phyloP scores from a whole-genome alignment of 352 stramenopile genomes.

The Phytophthora meadii region DNA sequence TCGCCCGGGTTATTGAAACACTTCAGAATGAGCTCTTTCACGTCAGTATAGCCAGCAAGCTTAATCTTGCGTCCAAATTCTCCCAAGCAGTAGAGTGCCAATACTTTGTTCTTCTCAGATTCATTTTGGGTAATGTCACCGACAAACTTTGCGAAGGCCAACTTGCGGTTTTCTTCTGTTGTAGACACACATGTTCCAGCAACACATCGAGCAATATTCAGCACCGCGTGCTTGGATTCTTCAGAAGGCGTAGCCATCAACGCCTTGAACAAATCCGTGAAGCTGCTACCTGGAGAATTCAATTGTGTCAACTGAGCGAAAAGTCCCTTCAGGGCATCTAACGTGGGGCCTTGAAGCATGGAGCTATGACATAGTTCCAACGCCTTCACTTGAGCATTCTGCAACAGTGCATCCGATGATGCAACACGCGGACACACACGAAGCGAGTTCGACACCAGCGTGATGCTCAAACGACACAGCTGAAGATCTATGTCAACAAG shows the following conservation, averaged over 20 bases:
- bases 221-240: constrained; percentile 91
- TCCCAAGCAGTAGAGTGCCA: constrained; percentile 95
- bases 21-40: constrained; percentile 91
- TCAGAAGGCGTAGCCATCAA: constrained; percentile 72
- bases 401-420: constrained; percentile 60
- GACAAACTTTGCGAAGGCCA: constrained; percentile 80
- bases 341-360: constrained; percentile 90
- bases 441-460: constrained; percentile 83
- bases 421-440: constrained; percentile 68
- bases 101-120: constrained; percentile 79
- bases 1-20: constrained; percentile 91
- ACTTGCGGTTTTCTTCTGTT: constrained; percentile 61
- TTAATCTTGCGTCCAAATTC: constrained; percentile 95
- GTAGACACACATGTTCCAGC: constrained; percentile 83
- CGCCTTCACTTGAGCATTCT: constrained; percentile 77
- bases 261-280: constrained; percentile 87
- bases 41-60: constrained; percentile 82
- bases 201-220: constrained; percentile 95
- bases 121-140: constrained; percentile 61
- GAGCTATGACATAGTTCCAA: constrained; percentile 92
- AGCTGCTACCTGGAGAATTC: constrained; percentile 64
- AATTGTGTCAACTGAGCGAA: constrained; percentile 79
- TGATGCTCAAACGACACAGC: constrained; percentile 94
- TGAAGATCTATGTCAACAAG: constrained; percentile 97
- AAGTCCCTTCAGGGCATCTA: constrained; percentile 60